phyloP scores from a whole-genome alignment of 768 basidiomycete species.

The Lactarius hatsudake region DNA sequence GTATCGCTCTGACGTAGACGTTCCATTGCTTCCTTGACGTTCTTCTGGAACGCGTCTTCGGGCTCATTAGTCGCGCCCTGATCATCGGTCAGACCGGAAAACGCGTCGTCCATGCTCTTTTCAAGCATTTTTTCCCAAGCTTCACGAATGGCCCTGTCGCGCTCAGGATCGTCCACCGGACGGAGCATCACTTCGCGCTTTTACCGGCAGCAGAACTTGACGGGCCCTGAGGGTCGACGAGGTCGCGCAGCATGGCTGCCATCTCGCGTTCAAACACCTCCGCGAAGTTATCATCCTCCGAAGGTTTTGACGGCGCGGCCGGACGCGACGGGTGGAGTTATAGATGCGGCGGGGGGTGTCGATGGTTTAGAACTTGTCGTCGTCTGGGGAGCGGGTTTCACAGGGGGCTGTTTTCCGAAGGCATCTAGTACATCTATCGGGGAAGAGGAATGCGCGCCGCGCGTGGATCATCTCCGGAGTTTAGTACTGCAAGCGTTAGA shows the following conservation, averaged over 20 bases:
- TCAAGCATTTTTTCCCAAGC: slow-evolving; percentile 74
- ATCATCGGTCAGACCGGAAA: slow-evolving; percentile 19
- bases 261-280: slow-evolving; percentile 43
- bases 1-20: slow-evolving; percentile 70
- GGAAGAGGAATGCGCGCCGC: slow-evolving; percentile 23
- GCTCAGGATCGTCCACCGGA: slow-evolving; percentile 34
- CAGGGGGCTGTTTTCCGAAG: slow-evolving; percentile 34
- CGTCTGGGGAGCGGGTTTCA: slow-evolving; percentile 26
- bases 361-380: slow-evolving; percentile 25
- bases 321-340: slow-evolving; percentile 28
- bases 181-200: slow-evolving; percentile 21
- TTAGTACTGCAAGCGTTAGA: slow-evolving; percentile 1
- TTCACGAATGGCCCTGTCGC: slow-evolving; percentile 46
- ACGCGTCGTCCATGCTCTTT: slow-evolving; percentile 51
- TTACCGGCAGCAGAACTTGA: slow-evolving; percentile 15
- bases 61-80: slow-evolving; percentile 19
- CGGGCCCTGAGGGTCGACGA: slow-evolving; percentile 31
- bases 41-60: slow-evolving; percentile 58
- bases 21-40: slow-evolving; percentile 69
- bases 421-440: slow-evolving; percentile 48
- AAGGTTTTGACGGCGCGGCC: slow-evolving; percentile 19
- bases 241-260: slow-evolving; percentile 44
- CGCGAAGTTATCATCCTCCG: slow-evolving; percentile 37
- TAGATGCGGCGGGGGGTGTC: slow-evolving; percentile 19
- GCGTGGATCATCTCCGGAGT: not conserved